Evolutionary conservation across 2,329 filamentous ascomycete species (phyloP).

Genomic region (Aquanectria penicillioides): DNA sequence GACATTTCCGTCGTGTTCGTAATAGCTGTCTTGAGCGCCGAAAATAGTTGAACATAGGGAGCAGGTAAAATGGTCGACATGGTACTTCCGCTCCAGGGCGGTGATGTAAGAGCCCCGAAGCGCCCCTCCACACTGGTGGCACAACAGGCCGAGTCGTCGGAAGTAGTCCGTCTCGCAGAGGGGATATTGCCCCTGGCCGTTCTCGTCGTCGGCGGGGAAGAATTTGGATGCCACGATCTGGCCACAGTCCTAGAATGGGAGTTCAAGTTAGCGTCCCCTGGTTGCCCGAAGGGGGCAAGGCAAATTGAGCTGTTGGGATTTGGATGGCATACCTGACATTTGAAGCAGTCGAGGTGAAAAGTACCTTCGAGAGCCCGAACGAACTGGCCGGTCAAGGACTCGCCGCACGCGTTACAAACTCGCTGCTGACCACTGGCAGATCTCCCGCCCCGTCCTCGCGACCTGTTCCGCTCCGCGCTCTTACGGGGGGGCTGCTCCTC

Average conservation of each 20-base stretch:
- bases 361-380: constrained; percentile 93
- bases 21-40: constrained; percentile 97
- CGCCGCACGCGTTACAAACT: constrained; percentile 87
- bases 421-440: constrained; percentile 69
- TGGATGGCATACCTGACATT: constrained; percentile 76
- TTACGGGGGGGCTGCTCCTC: constrained; percentile 57
- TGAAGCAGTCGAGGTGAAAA: constrained; percentile 98
- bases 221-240: constrained; percentile 99
- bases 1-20: constrained; percentile 95
- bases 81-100: constrained; percentile 96
- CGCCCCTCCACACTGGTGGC: constrained; percentile 90
- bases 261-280: constrained; percentile 31
- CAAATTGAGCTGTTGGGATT: not conserved
- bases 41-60: constrained; percentile 98
- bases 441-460: constrained; percentile 63
- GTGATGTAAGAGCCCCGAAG: constrained; percentile 98
- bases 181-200: constrained; percentile 87
- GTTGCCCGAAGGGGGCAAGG: constrained; percentile 6
- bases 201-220: constrained; percentile 94
- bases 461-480: constrained; percentile 68
- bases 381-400: constrained; percentile 91
- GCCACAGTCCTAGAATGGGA: constrained; percentile 80
- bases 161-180: constrained; percentile 99
- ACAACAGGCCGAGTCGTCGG: constrained; percentile 87
- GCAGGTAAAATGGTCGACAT: constrained; percentile 99